Evolutionary conservation across 2,329 filamentous ascomycete genomes (phyloP).

Genomic region (Tolypocladium ophioglossoides): DNA sequence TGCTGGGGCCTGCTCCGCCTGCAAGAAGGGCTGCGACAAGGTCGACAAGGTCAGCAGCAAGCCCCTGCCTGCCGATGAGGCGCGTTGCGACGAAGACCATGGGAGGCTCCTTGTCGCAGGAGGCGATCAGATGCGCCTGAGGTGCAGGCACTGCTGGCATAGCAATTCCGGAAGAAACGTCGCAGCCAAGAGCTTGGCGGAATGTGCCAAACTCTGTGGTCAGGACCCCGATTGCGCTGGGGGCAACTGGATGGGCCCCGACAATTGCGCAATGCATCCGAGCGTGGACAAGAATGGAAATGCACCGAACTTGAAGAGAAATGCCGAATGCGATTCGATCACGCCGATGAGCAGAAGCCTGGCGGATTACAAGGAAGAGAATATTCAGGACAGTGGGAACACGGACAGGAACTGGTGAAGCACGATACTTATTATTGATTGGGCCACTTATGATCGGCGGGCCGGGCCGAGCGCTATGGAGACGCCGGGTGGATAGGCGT

Average conservation of each 20-base stretch:
- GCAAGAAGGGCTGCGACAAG: constrained; percentile 5
- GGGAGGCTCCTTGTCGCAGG: background rate
- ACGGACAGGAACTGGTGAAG: background rate
- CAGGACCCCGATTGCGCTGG: background rate
- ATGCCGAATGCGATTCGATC: background rate
- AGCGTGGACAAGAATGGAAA: background rate
- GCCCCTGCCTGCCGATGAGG: background rate
- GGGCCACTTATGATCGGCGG: too few relatives aligned
- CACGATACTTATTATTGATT: too few relatives aligned
- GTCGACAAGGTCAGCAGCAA: background rate
- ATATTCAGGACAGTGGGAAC: background rate
- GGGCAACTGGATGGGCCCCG: constrained; percentile 4
- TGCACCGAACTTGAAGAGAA: background rate
- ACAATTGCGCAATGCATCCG: background rate
- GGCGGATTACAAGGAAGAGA: background rate
- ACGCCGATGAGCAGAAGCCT: background rate
- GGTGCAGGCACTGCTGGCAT: constrained; percentile 2
- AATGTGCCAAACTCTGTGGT: constrained; percentile 3
- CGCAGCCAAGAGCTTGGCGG: constrained; percentile 1
- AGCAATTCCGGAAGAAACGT: background rate
- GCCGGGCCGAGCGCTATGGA: too few relatives aligned
- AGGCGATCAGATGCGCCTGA: constrained; percentile 1
- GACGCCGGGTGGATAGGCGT: too few relatives aligned
- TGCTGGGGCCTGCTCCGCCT: background rate
- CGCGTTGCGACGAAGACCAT: background rate